These are phyloP conservation scores for Musa itinerans DNA, from an alignment of 176 grass and related monocot genomes.

Conservation along the genomic window DNA sequence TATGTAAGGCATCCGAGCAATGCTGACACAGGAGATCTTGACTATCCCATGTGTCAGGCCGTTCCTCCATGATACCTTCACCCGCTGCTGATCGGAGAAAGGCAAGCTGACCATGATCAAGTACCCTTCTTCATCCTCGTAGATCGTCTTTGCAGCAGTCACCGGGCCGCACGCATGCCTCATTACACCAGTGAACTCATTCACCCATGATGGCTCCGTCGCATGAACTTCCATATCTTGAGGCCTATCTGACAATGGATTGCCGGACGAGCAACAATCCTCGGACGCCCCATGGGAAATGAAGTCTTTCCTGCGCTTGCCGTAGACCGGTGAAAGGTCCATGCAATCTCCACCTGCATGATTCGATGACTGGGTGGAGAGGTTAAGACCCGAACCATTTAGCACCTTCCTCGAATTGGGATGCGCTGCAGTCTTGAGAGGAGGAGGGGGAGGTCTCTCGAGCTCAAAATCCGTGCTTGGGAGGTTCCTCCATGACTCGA, in stretches of 20 bases:
- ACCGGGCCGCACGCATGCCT: constrained; percentile 8
- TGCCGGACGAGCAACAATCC: background rate
- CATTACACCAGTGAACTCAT: constrained; percentile 1
- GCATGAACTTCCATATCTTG: constrained; percentile 1
- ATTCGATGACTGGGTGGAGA: constrained; percentile 1
- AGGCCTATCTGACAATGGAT: background rate
- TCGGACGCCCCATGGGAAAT: background rate
- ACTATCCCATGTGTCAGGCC: constrained; percentile 3
- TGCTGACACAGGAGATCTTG: constrained; percentile 7
- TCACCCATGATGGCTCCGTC: background rate
- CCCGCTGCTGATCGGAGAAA: constrained; percentile 8
- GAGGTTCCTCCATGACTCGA: constrained; percentile 6
- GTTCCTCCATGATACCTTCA: constrained; percentile 6
- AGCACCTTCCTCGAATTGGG: background rate
- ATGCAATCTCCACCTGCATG: constrained; percentile 3
- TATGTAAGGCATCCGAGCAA: constrained; percentile 5
- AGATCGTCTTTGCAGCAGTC: constrained; percentile 2
- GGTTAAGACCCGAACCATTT: constrained; percentile 4
- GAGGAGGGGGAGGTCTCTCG: background rate
- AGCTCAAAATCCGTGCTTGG: constrained; percentile 13
- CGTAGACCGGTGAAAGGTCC: background rate
- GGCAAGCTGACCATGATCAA: constrained; percentile 8
- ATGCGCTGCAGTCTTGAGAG: background rate
- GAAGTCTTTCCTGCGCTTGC: constrained; percentile 2
- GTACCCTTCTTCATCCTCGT: constrained; percentile 9